phyloP scores from a whole-genome alignment of 345 rosid species.

The Moricandia moricandioides region DNA sequence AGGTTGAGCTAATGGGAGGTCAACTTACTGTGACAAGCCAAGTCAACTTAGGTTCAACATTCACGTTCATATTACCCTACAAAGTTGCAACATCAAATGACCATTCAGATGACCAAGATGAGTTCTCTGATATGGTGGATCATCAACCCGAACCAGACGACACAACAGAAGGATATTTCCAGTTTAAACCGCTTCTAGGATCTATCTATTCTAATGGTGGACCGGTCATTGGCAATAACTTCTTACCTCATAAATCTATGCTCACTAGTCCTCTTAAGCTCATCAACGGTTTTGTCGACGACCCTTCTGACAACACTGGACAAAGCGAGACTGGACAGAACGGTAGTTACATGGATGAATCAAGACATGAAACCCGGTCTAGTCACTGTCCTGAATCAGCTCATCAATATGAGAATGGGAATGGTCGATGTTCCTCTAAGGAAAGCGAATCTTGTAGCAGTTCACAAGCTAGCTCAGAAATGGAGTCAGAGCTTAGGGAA shows the following conservation, averaged over 20 bases:
- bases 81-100: constrained; percentile 55
- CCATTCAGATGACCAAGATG: constrained; percentile 75
- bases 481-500: constrained; percentile 37
- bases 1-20: constrained; percentile 82
- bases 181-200: constrained; percentile 62
- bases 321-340: constrained; percentile 50
- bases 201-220: constrained; percentile 35
- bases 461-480: constrained; percentile 39
- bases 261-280: constrained; percentile 39
- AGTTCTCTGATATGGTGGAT: constrained; percentile 65
- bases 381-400: constrained; percentile 40
- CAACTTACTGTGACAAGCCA: constrained; percentile 77
- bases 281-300: constrained; percentile 12
- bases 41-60: constrained; percentile 80
- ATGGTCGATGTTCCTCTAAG: constrained; percentile 18
- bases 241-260: constrained; percentile 40
- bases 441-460: constrained; percentile 32
- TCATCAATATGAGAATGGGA: constrained; percentile 35
- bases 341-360: constrained; percentile 52
- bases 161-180: constrained; percentile 66
- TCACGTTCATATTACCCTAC: constrained; percentile 86
- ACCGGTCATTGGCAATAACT: background rate
- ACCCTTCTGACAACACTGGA: constrained; percentile 26
- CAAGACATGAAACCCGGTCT: constrained; percentile 51
- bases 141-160: constrained; percentile 60